Percentiles rank a stretch among this genome's conserved stretches.
Conservation (phyloP, 306 rosid genomes). For the Castanospermum australe region DNA sequence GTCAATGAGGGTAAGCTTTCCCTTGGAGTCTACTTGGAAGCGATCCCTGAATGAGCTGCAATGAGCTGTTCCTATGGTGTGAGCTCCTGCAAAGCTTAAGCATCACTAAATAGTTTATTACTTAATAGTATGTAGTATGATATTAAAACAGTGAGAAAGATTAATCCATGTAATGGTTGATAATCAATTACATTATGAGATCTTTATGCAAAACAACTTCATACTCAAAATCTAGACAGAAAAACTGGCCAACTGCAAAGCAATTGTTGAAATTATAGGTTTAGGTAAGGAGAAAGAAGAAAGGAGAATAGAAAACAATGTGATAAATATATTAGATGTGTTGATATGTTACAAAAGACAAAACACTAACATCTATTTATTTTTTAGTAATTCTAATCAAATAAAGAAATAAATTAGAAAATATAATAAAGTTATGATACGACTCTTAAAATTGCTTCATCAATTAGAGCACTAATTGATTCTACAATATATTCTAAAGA, state of each 20-base stretch:
- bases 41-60: conserved; percentile 73
- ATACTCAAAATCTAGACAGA: neutral
- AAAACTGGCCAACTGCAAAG: neutral
- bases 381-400: too few relatives aligned
- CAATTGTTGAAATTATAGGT: too few relatives aligned
- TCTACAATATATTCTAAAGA: too few relatives aligned
- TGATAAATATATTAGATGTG: too few relatives aligned
- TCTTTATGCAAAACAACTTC: neutral
- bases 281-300: too few relatives aligned
- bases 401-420: too few relatives aligned
- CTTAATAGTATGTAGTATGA: neutral
- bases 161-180: neutral
- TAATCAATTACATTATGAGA: neutral
- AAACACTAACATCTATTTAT: too few relatives aligned
- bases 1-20: conserved; percentile 55
- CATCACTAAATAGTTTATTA: neutral
- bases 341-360: too few relatives aligned
- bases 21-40: conserved; percentile 55
- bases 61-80: conserved; percentile 79
- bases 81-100: conserved; percentile 61
- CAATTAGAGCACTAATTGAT: too few relatives aligned
- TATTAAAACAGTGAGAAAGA: neutral
- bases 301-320: too few relatives aligned
- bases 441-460: too few relatives aligned
- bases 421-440: too few relatives aligned